These are phyloP conservation scores for Rhynchosporium secalis DNA, from an alignment of 2,329 filamentous ascomycete species.

Conservation along the genomic window DNA sequence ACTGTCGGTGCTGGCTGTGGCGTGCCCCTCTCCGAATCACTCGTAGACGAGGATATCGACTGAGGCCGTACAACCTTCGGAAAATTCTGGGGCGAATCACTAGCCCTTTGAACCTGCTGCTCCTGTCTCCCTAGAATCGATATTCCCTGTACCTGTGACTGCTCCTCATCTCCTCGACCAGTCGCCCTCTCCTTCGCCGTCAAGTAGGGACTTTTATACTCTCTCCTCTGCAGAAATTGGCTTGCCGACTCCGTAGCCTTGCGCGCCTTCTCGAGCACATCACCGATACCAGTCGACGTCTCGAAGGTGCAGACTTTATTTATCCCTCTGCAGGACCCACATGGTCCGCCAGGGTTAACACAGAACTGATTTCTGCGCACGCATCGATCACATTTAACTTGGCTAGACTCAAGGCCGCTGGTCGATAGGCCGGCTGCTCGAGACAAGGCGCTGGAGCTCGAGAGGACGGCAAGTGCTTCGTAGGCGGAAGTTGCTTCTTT, in stretches of 20 bases:
- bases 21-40: neutral
- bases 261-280: neutral
- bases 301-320: neutral
- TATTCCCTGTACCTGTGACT: no score
- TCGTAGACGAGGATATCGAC: neutral
- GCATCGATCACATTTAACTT: slow-evolving; percentile 1
- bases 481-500: neutral
- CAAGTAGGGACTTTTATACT: neutral
- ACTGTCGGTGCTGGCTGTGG: neutral
- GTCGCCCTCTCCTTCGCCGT: no score
- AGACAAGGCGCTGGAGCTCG: neutral
- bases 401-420: neutral
- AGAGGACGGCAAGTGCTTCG: neutral
- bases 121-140: no score
- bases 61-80: neutral
- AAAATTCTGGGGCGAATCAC: no score
- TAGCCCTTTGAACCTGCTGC: no score
- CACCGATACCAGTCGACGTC: neutral
- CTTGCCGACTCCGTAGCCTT: neutral
- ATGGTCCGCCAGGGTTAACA: neutral
- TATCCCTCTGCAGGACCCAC: neutral
- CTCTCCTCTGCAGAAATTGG: neutral
- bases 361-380: neutral
- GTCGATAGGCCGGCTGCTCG: neutral
- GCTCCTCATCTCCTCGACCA: no score